Evolutionary conservation across 495 filamentous ascomycete species (phyloP).

Genomic region (Penicillium longicatenatum): DNA sequence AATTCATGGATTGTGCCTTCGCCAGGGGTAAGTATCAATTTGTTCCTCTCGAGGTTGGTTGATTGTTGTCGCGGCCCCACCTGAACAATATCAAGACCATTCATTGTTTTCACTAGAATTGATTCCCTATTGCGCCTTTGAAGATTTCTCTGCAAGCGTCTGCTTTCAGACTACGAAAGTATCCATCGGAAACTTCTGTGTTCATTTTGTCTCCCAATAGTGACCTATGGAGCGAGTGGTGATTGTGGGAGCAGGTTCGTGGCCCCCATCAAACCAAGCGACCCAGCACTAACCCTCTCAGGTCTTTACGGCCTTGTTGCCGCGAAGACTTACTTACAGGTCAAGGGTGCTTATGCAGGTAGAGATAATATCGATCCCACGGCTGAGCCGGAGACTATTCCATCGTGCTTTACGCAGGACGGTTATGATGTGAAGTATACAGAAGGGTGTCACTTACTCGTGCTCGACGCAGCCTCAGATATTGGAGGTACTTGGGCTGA

Average conservation of each 20-base stretch:
- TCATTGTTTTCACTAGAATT: neutral
- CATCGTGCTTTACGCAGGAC: slow-evolving; percentile 12
- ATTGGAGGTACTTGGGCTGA: slow-evolving; percentile 69
- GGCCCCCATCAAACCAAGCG: neutral
- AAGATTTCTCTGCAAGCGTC: neutral
- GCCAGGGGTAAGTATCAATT: neutral
- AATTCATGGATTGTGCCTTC: too few relatives aligned
- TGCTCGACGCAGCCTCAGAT: slow-evolving; percentile 51
- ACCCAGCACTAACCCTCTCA: neutral
- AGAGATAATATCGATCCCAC: neutral
- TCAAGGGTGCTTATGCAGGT: slow-evolving; percentile 26
- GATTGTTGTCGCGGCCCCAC: slow-evolving; percentile 1
- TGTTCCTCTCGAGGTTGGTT: neutral
- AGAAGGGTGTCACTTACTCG: slow-evolving; percentile 22
- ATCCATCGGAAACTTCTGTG: neutral
- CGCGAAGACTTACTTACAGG: slow-evolving; percentile 60
- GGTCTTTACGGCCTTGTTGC: slow-evolving; percentile 55
- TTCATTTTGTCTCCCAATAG: neutral
- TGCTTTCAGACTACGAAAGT: too few relatives aligned
- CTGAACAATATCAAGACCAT: slow-evolving; percentile 3
- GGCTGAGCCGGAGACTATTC: neutral
- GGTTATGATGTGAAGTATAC: slow-evolving; percentile 17
- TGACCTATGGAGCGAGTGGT: slow-evolving; percentile 17
- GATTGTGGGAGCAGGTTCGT: slow-evolving; percentile 28
- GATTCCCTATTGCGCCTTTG: neutral